phyloP scores from a whole-genome alignment of 768 basidiomycete genomes.

The Coprinopsis strossmayeri region DNA sequence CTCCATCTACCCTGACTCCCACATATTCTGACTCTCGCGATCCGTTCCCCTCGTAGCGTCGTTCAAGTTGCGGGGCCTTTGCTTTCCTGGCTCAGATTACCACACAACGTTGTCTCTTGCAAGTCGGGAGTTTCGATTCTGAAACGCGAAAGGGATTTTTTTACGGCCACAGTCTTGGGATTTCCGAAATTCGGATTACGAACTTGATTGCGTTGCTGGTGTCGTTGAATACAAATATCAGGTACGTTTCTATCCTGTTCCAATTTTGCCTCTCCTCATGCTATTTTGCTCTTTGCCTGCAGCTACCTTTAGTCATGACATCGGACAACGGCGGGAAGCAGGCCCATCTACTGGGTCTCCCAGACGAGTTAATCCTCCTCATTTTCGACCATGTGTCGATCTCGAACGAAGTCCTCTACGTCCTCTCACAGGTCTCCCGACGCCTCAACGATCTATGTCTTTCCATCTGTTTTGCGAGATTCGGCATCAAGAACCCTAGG shows the following conservation, averaged over 20 bases:
- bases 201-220: not conserved
- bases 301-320: too few species aligned
- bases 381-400: slow-evolving; percentile 17
- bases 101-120: not conserved
- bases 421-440: slow-evolving; percentile 13
- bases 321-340: not conserved
- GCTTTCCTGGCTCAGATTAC: too few species aligned
- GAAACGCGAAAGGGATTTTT: too few species aligned
- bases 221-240: not conserved
- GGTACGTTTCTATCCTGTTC: not conserved
- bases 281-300: not conserved
- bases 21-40: too few species aligned
- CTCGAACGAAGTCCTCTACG: slow-evolving; percentile 11
- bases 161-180: too few species aligned
- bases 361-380: slow-evolving; percentile 17
- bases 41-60: too few species aligned
- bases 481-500: slow-evolving; percentile 13
- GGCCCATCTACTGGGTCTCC: slow-evolving; percentile 13
- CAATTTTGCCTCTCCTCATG: not conserved
- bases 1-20: too few species aligned
- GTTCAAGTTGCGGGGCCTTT: too few species aligned
- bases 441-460: slow-evolving; percentile 16
- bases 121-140: too few species aligned
- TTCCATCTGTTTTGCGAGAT: slow-evolving; percentile 14
- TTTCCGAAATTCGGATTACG: not conserved